These are phyloP conservation scores for Ustilago esculenta DNA, from an alignment of 1,284 basidiomycete genomes.

Conservation along the genomic window DNA sequence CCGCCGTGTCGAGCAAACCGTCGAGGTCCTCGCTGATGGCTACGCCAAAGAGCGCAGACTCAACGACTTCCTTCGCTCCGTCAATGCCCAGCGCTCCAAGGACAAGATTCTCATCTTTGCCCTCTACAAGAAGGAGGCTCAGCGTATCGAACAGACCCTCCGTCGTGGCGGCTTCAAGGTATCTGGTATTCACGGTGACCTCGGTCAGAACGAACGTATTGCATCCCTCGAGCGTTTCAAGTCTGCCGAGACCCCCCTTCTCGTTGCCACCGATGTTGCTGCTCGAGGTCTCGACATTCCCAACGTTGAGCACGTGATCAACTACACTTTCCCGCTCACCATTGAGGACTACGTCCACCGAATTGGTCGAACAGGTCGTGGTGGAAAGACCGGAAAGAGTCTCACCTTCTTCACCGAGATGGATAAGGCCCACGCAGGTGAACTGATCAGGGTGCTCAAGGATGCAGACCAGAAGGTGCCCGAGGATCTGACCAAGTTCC, in stretches of 20 bases:
- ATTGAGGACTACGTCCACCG: constrained; percentile 88
- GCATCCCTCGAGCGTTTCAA: constrained; percentile 91
- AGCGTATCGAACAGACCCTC: constrained; percentile 85
- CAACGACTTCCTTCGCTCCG: constrained; percentile 61
- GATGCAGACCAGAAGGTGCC: constrained; percentile 82
- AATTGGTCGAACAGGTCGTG: constrained; percentile 94
- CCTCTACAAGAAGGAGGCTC: constrained; percentile 88
- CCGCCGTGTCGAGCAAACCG: constrained; percentile 79
- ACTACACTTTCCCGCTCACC: constrained; percentile 89
- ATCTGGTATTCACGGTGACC: constrained; percentile 89
- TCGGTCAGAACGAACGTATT: constrained; percentile 86
- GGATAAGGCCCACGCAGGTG: constrained; percentile 82
- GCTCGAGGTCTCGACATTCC: constrained; percentile 97
- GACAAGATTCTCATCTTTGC: constrained; percentile 91
- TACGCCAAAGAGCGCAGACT: constrained; percentile 82
- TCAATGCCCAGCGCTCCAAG: constrained; percentile 68
- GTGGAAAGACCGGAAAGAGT: constrained; percentile 87
- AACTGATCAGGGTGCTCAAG: constrained; percentile 87
- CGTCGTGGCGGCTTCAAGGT: constrained; percentile 82
- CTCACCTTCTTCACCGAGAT: constrained; percentile 88
- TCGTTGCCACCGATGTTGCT: constrained; percentile 98
- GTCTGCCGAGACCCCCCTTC: constrained; percentile 79
- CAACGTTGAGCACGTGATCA: constrained; percentile 78
- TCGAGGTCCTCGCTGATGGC: constrained; percentile 89
- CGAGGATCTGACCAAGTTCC: constrained; percentile 85